These are phyloP conservation scores for Aspergillus nidulans DNA, from an alignment of 495 filamentous ascomycete species.

Conservation along the genomic window DNA sequence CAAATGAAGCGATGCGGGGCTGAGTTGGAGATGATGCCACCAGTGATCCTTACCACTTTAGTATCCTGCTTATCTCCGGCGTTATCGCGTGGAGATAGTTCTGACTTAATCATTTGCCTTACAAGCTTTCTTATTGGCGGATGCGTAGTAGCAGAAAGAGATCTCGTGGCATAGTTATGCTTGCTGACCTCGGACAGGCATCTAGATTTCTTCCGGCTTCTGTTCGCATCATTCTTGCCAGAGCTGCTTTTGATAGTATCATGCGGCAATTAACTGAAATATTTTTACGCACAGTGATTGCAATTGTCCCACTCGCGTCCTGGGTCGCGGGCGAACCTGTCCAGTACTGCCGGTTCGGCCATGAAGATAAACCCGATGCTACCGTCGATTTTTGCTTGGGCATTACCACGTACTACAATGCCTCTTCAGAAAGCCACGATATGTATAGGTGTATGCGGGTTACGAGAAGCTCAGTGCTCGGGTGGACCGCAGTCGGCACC, in stretches of 20 bases:
- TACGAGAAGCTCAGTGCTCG: conserved; percentile 9
- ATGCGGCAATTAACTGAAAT: not conserved
- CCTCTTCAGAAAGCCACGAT: conserved; percentile 1
- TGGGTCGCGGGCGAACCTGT: conserved; percentile 1
- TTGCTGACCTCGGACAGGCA: too few species aligned
- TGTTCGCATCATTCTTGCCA: not conserved
- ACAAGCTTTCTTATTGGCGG: too few species aligned
- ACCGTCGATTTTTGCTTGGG: conserved; percentile 13
- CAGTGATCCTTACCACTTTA: not conserved
- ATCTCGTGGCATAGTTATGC: too few species aligned
- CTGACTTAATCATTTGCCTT: not conserved
- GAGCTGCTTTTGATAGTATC: too few species aligned
- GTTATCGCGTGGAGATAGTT: too few species aligned
- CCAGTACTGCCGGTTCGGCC: conserved; percentile 12
- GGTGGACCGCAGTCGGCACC: conserved; percentile 11
- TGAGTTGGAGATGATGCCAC: conserved; percentile 1
- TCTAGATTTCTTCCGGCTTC: too few species aligned
- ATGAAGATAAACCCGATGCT: not conserved
- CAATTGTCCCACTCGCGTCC: not conserved
- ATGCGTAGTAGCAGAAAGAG: too few species aligned
- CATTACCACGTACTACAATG: conserved; percentile 8
- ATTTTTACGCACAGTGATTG: not conserved
- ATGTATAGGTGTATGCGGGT: conserved; percentile 11
- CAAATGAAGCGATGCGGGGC: conserved; percentile 3
- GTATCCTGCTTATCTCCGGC: too few species aligned